phyloP scores from a whole-genome alignment of 495 filamentous ascomycete genomes.

The Friedmanniomyces simplex region DNA sequence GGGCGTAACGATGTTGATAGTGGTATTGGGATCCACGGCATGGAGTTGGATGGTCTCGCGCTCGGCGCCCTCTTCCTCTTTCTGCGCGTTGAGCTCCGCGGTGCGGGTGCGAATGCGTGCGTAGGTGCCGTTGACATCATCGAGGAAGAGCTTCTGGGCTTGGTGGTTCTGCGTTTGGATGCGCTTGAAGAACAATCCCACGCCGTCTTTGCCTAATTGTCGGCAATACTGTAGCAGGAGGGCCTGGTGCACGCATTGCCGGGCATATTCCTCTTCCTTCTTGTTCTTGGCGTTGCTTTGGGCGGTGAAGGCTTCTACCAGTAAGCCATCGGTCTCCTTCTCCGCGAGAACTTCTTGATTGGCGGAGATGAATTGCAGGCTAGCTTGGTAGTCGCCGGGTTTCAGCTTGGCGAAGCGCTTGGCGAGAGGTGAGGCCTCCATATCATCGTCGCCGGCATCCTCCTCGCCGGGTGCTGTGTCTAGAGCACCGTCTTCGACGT shows the following conservation, averaged over 20 bases:
- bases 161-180: constrained; percentile 88
- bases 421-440: constrained; percentile 65
- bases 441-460: constrained; percentile 48
- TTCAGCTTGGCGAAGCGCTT: constrained; percentile 71
- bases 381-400: constrained; percentile 59
- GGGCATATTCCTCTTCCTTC: constrained; percentile 52
- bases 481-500: constrained; percentile 48
- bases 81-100: constrained; percentile 62
- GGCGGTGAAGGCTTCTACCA: constrained; percentile 83
- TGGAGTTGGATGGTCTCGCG: constrained; percentile 86
- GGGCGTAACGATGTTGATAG: constrained; percentile 67
- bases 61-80: constrained; percentile 50
- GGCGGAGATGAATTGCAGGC: constrained; percentile 60
- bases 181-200: constrained; percentile 86
- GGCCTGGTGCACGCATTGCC: constrained; percentile 88
- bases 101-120: constrained; percentile 65
- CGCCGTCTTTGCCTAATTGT: constrained; percentile 75
- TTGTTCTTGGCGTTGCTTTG: constrained; percentile 54
- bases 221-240: constrained; percentile 91
- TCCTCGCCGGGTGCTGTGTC: constrained; percentile 30
- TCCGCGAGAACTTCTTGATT: constrained; percentile 72
- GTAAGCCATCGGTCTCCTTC: constrained; percentile 80
- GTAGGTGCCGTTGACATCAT: constrained; percentile 86
- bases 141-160: constrained; percentile 80
- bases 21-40: constrained; percentile 85